Percentiles rank a stretch among this genome's conserved stretches.
These are phyloP conservation scores for Nemania diffusa DNA, from an alignment of 2,329 filamentous ascomycete genomes.

Conservation along the genomic window DNA sequence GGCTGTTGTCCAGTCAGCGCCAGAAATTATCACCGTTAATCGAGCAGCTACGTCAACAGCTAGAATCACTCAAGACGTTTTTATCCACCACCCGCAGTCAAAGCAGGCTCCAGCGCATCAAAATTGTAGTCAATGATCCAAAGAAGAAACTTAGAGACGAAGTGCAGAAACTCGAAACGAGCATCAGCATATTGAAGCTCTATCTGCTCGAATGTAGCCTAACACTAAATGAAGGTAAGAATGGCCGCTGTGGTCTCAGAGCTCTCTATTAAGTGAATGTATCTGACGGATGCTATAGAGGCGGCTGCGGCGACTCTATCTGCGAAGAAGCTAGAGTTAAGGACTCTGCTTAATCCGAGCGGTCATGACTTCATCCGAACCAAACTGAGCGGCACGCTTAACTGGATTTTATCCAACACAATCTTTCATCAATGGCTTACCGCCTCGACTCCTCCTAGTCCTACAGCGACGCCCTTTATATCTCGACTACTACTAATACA, in stretches of 20 bases:
- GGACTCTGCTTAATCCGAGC: not conserved
- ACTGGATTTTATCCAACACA: slow-evolving; percentile 3
- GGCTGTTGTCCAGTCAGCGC: not conserved
- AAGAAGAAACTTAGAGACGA: slow-evolving; percentile 1
- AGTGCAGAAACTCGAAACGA: not conserved
- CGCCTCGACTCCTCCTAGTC: not conserved
- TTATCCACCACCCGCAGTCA: not conserved
- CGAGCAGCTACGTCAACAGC: not conserved
- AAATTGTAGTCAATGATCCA: not conserved
- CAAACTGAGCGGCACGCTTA: slow-evolving; percentile 4
- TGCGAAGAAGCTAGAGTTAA: slow-evolving; percentile 1
- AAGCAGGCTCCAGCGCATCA: not conserved
- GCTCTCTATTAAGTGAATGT: not conserved
- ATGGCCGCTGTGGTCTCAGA: not conserved
- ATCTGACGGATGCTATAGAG: not conserved
- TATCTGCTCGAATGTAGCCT: not conserved
- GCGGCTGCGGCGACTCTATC: not conserved
- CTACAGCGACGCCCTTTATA: not conserved
- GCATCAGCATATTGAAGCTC: not conserved
- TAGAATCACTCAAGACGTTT: not conserved
- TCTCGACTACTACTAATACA: slow-evolving; percentile 1
- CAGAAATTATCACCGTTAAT: not conserved
- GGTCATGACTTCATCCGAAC: slow-evolving; percentile 7
- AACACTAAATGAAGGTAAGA: not conserved
- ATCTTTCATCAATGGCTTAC: not conserved